phyloP scores from a whole-genome alignment of 2,329 filamentous ascomycete genomes.

The Fragosphaeria purpurea region DNA sequence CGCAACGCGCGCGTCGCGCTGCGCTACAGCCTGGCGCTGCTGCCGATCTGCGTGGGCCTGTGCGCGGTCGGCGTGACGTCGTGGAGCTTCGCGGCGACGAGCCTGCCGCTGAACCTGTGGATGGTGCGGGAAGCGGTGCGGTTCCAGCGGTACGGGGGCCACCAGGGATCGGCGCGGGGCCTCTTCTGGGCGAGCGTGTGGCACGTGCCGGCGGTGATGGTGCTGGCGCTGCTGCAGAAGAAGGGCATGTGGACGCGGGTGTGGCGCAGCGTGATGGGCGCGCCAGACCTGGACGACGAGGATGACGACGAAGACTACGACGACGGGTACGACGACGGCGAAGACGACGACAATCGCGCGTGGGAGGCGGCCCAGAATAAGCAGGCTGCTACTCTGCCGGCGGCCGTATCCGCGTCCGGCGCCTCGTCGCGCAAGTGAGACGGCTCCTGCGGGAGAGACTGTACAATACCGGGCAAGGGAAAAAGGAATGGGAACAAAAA shows the following conservation, averaged over 20 bases:
- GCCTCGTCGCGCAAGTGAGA: too few species aligned
- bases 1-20: constrained; percentile 80
- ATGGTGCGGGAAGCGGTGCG: constrained; percentile 66
- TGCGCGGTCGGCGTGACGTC: constrained; percentile 76
- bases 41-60: constrained; percentile 74
- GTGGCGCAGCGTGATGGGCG: constrained; percentile 58
- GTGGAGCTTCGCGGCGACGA: constrained; percentile 73
- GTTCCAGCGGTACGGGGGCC: constrained; percentile 72
- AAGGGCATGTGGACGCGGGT: constrained; percentile 81
- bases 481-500: too few species aligned
- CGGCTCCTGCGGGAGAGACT: too few species aligned
- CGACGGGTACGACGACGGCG: constrained; percentile 36
- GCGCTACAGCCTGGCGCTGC: constrained; percentile 74
- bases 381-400: too few species aligned
- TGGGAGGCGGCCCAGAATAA: too few species aligned
- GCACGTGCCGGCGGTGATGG: constrained; percentile 84
- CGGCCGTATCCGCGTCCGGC: too few species aligned
- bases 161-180: constrained; percentile 68
- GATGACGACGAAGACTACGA: constrained; percentile 45
- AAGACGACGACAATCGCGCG: constrained; percentile 8
- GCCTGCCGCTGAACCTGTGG: constrained; percentile 76
- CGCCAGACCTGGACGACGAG: constrained; percentile 44
- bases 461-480: too few species aligned
- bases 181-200: constrained; percentile 97
- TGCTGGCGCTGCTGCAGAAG: constrained; percentile 85